Conservation (phyloP, 164 flowering plant genomes). For the Litsea cubeba region DNA sequence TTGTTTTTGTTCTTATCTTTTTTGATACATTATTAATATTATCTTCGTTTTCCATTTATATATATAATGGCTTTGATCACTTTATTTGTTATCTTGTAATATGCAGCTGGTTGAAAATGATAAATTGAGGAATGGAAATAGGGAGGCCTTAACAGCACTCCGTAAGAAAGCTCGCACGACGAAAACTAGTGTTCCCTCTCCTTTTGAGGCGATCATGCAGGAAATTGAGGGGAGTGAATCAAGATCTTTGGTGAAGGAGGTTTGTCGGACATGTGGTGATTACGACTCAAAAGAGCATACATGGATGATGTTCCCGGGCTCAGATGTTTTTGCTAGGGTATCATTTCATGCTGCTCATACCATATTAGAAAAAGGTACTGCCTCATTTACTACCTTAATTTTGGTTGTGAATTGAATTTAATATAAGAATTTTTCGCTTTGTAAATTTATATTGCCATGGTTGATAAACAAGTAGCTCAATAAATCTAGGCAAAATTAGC, state of each 20-base stretch:
- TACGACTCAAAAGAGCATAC: constrained; percentile 69
- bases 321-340: constrained; percentile 66
- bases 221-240: constrained; percentile 47
- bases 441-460: too few species aligned
- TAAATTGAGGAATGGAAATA: constrained; percentile 77
- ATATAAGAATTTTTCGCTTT: too few species aligned
- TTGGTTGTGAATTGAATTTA: too few species aligned
- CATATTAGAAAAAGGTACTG: constrained; percentile 70
- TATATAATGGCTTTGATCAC: too few species aligned
- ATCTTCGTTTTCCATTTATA: too few species aligned
- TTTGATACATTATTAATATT: too few species aligned
- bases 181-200: constrained; percentile 69
- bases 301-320: constrained; percentile 87
- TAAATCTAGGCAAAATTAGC: too few species aligned
- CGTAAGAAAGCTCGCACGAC: constrained; percentile 79
- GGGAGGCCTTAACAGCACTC: constrained; percentile 82
- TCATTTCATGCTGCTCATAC: constrained; percentile 95
- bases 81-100: too few species aligned
- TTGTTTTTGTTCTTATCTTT: too few species aligned
- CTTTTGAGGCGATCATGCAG: constrained; percentile 79
- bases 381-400: too few species aligned
- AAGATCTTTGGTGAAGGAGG: constrained; percentile 70
- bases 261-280: constrained; percentile 75
- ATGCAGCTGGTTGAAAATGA: too few species aligned
- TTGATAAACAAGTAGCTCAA: too few species aligned